Evolutionary conservation across 306 rosid genomes (phyloP).

Genomic region (cucumber (Cucumis sativus)): DNA sequence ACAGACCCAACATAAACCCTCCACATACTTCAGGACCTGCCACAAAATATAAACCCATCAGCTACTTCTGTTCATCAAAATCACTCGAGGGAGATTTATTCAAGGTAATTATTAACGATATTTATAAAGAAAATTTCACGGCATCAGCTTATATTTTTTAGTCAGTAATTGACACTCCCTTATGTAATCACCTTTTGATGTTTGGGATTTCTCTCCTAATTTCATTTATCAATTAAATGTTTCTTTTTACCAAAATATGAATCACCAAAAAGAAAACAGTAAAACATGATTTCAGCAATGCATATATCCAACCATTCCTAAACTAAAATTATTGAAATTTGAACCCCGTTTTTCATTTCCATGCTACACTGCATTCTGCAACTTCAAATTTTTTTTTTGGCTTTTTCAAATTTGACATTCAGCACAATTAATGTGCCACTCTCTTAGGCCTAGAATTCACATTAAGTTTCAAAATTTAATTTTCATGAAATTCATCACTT

Average conservation of each 20-base stretch:
- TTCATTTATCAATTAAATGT: too few species aligned
- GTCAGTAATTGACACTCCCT: too few species aligned
- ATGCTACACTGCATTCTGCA: background rate
- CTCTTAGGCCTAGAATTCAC: background rate
- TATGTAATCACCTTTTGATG: too few species aligned
- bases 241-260: background rate
- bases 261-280: background rate
- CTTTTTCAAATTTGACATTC: background rate
- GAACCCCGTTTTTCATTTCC: background rate
- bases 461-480: background rate
- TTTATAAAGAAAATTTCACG: background rate
- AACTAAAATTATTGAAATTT: background rate
- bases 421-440: background rate
- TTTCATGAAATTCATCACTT: background rate
- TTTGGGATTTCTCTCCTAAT: too few species aligned
- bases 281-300: background rate
- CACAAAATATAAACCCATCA: conserved; percentile 11
- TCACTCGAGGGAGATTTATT: background rate
- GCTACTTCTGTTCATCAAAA: background rate
- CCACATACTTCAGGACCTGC: conserved; percentile 81
- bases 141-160: background rate
- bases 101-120: background rate
- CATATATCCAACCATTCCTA: background rate
- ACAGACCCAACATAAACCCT: conserved; percentile 97
- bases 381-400: background rate